phyloP scores from a whole-genome alignment of 306 rosid species.

The Cercis canadensis region DNA sequence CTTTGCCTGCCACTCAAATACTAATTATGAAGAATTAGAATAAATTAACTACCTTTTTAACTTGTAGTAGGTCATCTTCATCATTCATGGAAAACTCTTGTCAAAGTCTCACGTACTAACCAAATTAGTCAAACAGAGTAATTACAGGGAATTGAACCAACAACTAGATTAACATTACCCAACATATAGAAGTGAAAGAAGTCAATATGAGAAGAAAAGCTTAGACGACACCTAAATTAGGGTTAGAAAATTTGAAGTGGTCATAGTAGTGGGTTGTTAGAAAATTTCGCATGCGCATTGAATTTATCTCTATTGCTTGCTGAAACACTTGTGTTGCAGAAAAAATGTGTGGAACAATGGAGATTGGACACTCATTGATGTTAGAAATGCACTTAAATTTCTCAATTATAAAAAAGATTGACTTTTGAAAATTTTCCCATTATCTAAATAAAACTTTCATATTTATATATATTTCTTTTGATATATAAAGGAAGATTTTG shows the following conservation, averaged over 20 bases:
- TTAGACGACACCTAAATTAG: no score
- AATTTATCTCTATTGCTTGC: background rate
- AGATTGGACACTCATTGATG: background rate
- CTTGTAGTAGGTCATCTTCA: conserved; percentile 19
- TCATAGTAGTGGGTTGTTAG: background rate
- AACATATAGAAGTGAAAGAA: no score
- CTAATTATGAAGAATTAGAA: no score
- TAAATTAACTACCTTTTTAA: background rate
- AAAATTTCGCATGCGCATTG: conserved; percentile 43
- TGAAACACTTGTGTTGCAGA: background rate
- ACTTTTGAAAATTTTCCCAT: no score
- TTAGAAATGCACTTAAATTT: background rate
- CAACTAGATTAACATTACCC: no score
- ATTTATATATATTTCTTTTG: no score
- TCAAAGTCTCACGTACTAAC: background rate
- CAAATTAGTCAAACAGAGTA: background rate
- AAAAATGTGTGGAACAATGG: conserved; percentile 4
- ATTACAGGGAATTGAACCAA: no score
- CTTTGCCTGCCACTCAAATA: background rate
- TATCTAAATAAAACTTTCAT: no score
- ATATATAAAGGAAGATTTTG: no score
- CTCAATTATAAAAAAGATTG: background rate
- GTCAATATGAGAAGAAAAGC: no score
- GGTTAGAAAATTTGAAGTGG: no score
- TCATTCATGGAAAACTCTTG: conserved; percentile 8